These are phyloP conservation scores for Penicillium alfredii DNA, from an alignment of 495 filamentous ascomycete species.

Conservation along the genomic window DNA sequence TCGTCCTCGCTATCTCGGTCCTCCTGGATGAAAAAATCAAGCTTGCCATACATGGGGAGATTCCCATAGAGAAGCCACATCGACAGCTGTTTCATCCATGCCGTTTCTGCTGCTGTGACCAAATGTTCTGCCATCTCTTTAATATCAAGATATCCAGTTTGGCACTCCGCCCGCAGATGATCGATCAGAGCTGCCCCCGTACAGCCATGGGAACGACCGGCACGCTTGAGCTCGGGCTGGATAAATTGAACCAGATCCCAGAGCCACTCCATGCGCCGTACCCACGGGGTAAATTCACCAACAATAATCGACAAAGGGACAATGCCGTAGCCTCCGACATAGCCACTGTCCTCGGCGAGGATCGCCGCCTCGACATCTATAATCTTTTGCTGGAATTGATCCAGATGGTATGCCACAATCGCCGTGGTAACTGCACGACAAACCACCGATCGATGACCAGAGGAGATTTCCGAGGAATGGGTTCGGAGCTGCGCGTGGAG, in stretches of 20 bases:
- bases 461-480: slow-evolving; percentile 57
- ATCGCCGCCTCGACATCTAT: slow-evolving; percentile 76
- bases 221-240: slow-evolving; percentile 29
- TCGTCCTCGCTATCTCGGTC: slow-evolving; percentile 33
- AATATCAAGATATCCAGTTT: slow-evolving; percentile 86
- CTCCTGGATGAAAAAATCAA: slow-evolving; percentile 75
- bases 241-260: slow-evolving; percentile 66
- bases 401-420: slow-evolving; percentile 67
- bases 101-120: slow-evolving; percentile 70
- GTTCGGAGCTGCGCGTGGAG: slow-evolving; percentile 65
- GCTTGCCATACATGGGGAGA: slow-evolving; percentile 61
- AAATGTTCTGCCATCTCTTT: slow-evolving; percentile 66
- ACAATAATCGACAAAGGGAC: slow-evolving; percentile 85
- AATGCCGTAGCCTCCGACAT: slow-evolving; percentile 86
- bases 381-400: slow-evolving; percentile 73
- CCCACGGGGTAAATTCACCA: slow-evolving; percentile 79
- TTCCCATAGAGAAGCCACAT: slow-evolving; percentile 88
- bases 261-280: slow-evolving; percentile 77
- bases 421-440: slow-evolving; percentile 83
- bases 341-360: slow-evolving; percentile 59
- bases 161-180: slow-evolving; percentile 61
- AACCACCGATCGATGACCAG: slow-evolving; percentile 66
- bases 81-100: slow-evolving; percentile 85
- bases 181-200: slow-evolving; percentile 70
- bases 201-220: slow-evolving; percentile 26